Base-by-base conservation (phyloP, 2,329 filamentous ascomycete genomes). In the Exophiala alcalophila region DNA sequence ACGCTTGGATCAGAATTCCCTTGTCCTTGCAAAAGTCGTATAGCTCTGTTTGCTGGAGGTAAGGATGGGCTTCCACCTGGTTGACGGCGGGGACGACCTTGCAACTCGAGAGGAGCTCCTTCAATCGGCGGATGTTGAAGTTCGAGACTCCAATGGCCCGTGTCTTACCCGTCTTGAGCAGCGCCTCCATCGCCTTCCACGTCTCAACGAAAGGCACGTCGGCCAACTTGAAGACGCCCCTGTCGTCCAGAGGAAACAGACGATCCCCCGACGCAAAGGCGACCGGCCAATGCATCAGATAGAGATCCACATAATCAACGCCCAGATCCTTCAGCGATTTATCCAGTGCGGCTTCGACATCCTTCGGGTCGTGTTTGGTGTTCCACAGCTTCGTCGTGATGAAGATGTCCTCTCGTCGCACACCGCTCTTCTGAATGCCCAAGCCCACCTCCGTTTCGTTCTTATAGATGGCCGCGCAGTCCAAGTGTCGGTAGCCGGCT, bases 51-150 rank as follows among this genome's bases (percentile, higher is more conserved):
- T 78, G 81, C 59, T 83, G 81, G 8, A 85, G 69, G 56, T 82
- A 83, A 2, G 81, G 80, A 60, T 85, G 80, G 37, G 78, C 78
- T 60, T 85, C 81, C 50, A 85, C 78, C 64, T 85, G 81, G 64
- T 85, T 84, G 54, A 76, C 74, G 2, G 77, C 77, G 1, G 81
- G 81, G 1, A 52, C 49, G 5, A 43, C 35, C 11, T 46, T 20
- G 34, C 26, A 18, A 9, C 8, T 30, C 18, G 28, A 26, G 14
- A 52, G 41, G 9, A 52, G 38, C 21, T 45, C 29, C 30, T 52
- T 37, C 12, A 52, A n/a, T 58, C 49, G 47, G 1, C 40, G 46
- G 26, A 61, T 57, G 28, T 53, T 64, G 56, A 65, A 64, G 60
- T 68, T 68, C 40, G 64, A 67, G 21, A 70, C 66, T 54, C 67